Conservation (phyloP, 148 eudicot species). For the Pouteria glomerata region DNA sequence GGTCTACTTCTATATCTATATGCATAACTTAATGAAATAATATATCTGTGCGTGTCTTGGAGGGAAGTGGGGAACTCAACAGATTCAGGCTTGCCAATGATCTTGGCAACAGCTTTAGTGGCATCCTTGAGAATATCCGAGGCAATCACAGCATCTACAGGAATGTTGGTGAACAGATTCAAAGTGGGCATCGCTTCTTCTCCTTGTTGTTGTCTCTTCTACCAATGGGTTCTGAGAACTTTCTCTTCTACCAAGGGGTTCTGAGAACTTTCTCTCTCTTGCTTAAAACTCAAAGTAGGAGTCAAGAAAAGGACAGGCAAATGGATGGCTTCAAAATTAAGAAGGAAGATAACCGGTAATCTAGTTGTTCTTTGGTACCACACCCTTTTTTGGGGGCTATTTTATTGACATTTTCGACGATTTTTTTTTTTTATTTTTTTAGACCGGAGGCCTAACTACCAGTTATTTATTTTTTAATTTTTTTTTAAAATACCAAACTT, state of each 20-base stretch:
- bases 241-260: neutral
- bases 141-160: slow-evolving; percentile 67
- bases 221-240: too few relatives aligned
- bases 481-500: too few relatives aligned
- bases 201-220: too few relatives aligned
- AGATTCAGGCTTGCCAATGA: slow-evolving; percentile 89
- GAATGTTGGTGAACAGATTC: slow-evolving; percentile 80
- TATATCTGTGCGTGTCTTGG: neutral
- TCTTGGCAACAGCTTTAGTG: slow-evolving; percentile 83
- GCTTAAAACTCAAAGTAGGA: neutral
- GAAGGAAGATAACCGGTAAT: too few relatives aligned
- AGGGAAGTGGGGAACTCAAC: slow-evolving; percentile 23
- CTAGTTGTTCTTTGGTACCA: too few relatives aligned
- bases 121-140: slow-evolving; percentile 97
- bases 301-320: neutral
- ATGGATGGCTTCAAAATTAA: slow-evolving; percentile 4
- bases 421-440: too few relatives aligned
- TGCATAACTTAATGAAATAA: too few relatives aligned
- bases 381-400: too few relatives aligned
- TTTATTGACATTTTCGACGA: too few relatives aligned
- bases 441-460: too few relatives aligned
- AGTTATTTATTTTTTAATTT: too few relatives aligned
- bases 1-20: neutral
- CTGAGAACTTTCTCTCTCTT: neutral
- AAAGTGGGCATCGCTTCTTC: slow-evolving; percentile 69